These are phyloP conservation scores for Prototheca wickerhamii DNA, from an alignment of 163 green algal species.

Conservation along the genomic window DNA sequence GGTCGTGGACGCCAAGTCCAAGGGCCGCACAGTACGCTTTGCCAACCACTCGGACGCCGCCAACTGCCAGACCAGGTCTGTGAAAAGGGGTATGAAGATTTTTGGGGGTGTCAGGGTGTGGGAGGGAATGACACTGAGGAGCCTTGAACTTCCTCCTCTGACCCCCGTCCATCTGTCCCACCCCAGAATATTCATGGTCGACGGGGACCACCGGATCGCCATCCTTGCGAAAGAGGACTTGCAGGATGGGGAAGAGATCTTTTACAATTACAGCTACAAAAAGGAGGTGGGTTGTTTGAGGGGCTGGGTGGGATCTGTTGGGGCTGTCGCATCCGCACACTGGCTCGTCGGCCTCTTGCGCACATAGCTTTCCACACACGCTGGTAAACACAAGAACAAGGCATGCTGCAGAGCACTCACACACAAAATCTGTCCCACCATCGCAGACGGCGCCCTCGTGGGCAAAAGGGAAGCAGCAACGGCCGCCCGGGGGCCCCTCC, in stretches of 20 bases:
- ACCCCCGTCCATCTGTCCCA: slow-evolving; percentile 20
- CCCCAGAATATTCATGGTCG: slow-evolving; percentile 43
- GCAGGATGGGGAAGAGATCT: slow-evolving; percentile 62
- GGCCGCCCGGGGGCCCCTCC: too few relatives aligned
- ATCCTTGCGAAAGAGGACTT: slow-evolving; percentile 69
- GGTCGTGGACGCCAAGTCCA: slow-evolving; percentile 56
- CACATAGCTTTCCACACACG: too few relatives aligned
- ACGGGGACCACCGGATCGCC: slow-evolving; percentile 67
- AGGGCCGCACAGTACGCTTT: slow-evolving; percentile 87
- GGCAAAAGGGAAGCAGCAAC: too few relatives aligned
- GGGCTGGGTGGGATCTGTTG: too few relatives aligned
- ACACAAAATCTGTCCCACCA: too few relatives aligned
- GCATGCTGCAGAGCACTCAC: not conserved
- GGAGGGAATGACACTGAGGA: not conserved
- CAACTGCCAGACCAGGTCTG: slow-evolving; percentile 47
- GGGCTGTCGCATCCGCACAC: too few relatives aligned
- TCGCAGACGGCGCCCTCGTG: too few relatives aligned
- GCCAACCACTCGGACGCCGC: slow-evolving; percentile 69
- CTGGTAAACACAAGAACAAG: too few relatives aligned
- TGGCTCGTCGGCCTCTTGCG: too few relatives aligned
- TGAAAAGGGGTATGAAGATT: not conserved
- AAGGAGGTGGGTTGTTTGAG: not conserved
- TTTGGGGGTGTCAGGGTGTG: not conserved
- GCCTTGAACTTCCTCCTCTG: not conserved
- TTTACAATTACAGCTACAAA: slow-evolving; percentile 78